Base-by-base conservation (phyloP, 2,329 filamentous ascomycete genomes). In the Fonsecaea multimorphosa region DNA sequence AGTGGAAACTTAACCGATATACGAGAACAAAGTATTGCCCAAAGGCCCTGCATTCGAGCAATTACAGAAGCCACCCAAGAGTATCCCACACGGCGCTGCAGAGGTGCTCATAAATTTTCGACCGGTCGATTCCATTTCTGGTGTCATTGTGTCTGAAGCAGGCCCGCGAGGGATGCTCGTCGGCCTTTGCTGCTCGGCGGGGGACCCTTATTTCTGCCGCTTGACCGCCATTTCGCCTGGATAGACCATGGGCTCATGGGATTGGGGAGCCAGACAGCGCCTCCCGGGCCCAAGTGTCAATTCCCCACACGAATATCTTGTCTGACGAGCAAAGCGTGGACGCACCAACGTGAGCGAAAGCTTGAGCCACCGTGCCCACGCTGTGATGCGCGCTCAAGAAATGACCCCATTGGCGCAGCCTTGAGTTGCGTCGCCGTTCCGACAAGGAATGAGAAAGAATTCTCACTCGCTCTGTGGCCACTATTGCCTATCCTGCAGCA, bases 211-310 rank as follows among this genome's bases (percentile, higher is more conserved):
- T 54, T 63, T 32, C 51, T 61, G 29, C 19, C 22, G 22, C 62
- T 62, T 68, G 66, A 68, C 66, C 66, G 66, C 66, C 65, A 55
- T 68, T 66, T 68, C 52, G 36, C 40, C 58, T 56, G 44, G 19
- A 27, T 24, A 29, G 53, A 22, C 27, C 38, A 52, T 55, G 54
- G n/a, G 58, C 40, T 24, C 24, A 27, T 53, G 65, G 59, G 63
- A 63, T 68, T 64, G 63, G 59, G 52, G 63, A 63, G 29, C 49
- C 58, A 29, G 31, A 53, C 11, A 51, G 19, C 38, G 29, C 24
- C 55, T 63, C 61, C 38, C 46, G 59, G 40, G 11, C 40, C 22
- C 62, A 63, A 58, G 59, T 53, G 22, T 22, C 38, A n/a, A 31
- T 57, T 55, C 63, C 61, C 66, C 66, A 63, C 62, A 55, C 32